A percentile compares a stretch with the other conserved stretches of the same genome.
phyloP scores from a whole-genome alignment of 2,329 filamentous ascomycete species.

The Zymoseptoria pseudotritici region DNA sequence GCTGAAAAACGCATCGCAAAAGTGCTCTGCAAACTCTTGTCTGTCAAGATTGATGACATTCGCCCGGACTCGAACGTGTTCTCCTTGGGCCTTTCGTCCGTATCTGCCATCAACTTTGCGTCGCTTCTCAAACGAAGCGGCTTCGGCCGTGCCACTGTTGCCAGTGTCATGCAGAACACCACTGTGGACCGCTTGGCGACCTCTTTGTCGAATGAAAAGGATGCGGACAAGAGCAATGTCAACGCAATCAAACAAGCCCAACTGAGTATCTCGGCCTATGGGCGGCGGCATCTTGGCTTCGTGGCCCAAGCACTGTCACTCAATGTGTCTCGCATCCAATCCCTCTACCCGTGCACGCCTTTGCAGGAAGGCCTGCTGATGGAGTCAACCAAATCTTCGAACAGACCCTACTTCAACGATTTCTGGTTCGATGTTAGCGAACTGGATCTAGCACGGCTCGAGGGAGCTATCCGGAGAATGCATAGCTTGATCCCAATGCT shows the following conservation, averaged over 20 bases:
- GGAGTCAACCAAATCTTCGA: conserved; percentile 51
- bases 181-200: conserved; percentile 36
- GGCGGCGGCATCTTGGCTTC: conserved; percentile 51
- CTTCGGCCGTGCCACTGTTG: conserved; percentile 53
- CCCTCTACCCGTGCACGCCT: conserved; percentile 73
- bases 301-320: conserved; percentile 49
- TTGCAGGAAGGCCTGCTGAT: conserved; percentile 83
- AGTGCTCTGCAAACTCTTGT: conserved; percentile 49
- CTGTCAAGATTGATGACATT: conserved; percentile 39
- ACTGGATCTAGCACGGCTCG: conserved; percentile 44
- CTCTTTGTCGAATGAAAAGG: conserved; percentile 20
- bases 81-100: conserved; percentile 80
- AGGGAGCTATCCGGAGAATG: conserved; percentile 51
- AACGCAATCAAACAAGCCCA: conserved; percentile 44
- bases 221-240: conserved; percentile 13
- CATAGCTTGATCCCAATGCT: conserved; percentile 55
- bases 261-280: conserved; percentile 51
- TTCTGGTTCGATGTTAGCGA: conserved; percentile 55
- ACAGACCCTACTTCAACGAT: conserved; percentile 65
- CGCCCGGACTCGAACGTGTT: conserved; percentile 62
- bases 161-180: conserved; percentile 56
- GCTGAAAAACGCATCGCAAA: conserved; percentile 45
- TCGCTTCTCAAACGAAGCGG: conserved; percentile 57
- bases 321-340: conserved; percentile 53
- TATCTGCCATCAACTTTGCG: conserved; percentile 68